phyloP scores from a whole-genome alignment of 2,329 filamentous ascomycete genomes.

The Colletotrichum sp. region DNA sequence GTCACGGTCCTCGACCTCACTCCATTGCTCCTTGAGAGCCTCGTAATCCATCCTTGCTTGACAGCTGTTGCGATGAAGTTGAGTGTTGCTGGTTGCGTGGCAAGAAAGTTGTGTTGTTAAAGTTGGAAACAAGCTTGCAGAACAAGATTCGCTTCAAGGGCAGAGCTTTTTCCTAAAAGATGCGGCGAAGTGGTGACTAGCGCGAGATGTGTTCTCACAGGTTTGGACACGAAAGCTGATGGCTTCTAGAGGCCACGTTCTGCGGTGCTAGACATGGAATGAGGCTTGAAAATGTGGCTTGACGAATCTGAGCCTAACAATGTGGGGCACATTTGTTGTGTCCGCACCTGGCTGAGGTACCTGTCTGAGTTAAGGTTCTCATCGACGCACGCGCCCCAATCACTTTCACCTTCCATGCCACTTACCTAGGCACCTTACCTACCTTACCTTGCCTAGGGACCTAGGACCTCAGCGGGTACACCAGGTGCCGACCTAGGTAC shows the following conservation, averaged over 20 bases:
- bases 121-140: not conserved
- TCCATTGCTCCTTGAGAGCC: slow-evolving; percentile 93
- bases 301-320: not conserved
- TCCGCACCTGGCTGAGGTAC: not conserved
- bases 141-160: not conserved
- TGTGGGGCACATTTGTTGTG: not conserved
- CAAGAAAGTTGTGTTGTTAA: not conserved
- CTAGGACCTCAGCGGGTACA: too few relatives aligned
- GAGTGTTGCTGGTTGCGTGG: not conserved
- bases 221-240: not conserved
- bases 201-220: not conserved
- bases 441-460: too few relatives aligned
- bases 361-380: too few relatives aligned
- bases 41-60: slow-evolving; percentile 80
- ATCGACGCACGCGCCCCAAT: too few relatives aligned
- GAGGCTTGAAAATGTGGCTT: not conserved
- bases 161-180: not conserved
- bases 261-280: too few relatives aligned
- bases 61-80: too few relatives aligned
- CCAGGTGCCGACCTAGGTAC: too few relatives aligned
- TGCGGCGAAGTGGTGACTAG: not conserved
- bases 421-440: too few relatives aligned
- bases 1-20: slow-evolving; percentile 94
- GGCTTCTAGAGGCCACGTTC: not conserved
- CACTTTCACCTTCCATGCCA: too few relatives aligned